Evolutionary conservation across 306 rosid species (phyloP).

Genomic region (Gastrolobium villosum): DNA sequence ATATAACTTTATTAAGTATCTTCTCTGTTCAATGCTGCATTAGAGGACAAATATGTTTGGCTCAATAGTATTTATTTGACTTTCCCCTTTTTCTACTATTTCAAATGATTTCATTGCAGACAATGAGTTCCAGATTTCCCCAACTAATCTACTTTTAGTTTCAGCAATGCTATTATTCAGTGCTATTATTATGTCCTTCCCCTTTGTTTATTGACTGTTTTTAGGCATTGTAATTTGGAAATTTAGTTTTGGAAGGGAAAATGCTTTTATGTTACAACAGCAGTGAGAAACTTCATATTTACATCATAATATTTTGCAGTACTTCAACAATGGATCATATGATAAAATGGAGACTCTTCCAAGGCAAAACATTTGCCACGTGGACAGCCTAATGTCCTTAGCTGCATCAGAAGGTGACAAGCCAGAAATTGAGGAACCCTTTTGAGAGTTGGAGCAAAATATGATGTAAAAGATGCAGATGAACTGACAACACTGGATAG

Average conservation of each 20-base stretch:
- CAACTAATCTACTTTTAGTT: not conserved
- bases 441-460: constrained; percentile 75
- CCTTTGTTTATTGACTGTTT: not conserved
- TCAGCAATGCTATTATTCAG: not conserved
- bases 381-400: constrained; percentile 76
- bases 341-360: constrained; percentile 78
- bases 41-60: not conserved
- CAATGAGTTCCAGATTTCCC: not conserved
- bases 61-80: too few relatives aligned
- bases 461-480: constrained; percentile 62
- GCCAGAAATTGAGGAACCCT: constrained; percentile 76
- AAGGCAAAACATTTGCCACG: constrained; percentile 68
- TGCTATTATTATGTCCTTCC: not conserved
- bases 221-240: not conserved
- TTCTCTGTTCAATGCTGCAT: constrained; percentile 13
- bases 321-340: constrained; percentile 50
- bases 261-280: not conserved
- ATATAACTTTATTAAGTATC: constrained; percentile 9
- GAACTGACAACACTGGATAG: constrained; percentile 85
- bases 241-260: not conserved
- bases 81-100: not conserved
- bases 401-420: constrained; percentile 81
- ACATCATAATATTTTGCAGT: constrained; percentile 28
- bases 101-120: not conserved
- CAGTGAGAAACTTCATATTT: not conserved